These are phyloP conservation scores for Yamadazyma phyllophila DNA, from an alignment of 805 yeast species.

Conservation along the genomic window DNA sequence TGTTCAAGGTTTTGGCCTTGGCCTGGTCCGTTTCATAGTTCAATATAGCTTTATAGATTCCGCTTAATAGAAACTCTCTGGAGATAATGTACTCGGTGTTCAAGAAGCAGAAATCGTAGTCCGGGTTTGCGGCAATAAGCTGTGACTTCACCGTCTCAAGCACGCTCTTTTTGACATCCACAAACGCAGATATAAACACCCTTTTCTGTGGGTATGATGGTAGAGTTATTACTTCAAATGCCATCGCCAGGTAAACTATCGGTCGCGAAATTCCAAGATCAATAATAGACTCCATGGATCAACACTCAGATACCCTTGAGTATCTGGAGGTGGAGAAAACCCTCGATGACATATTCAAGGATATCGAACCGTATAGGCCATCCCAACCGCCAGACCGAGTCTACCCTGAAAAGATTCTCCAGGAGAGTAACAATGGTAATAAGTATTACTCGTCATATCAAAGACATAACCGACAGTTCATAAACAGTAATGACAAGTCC, in stretches of 20 bases:
- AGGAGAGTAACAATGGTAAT: constrained; percentile 26
- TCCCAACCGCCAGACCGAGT: not conserved
- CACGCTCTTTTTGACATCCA: constrained; percentile 39
- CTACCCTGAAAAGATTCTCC: constrained; percentile 37
- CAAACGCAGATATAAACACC: constrained; percentile 44
- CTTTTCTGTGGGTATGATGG: constrained; percentile 44
- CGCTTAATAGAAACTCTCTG: constrained; percentile 58
- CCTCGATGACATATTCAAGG: constrained; percentile 15
- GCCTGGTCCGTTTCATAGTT: constrained; percentile 48
- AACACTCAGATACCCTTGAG: not conserved
- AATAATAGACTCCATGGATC: not conserved
- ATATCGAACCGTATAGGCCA: constrained; percentile 9
- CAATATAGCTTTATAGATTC: constrained; percentile 57
- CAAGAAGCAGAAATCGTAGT: constrained; percentile 63
- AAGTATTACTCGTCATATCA: constrained; percentile 33
- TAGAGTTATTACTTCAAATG: constrained; percentile 16
- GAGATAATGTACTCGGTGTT: constrained; percentile 59
- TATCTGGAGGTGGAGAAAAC: not conserved
- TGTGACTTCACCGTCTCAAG: constrained; percentile 42
- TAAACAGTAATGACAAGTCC: constrained; percentile 12
- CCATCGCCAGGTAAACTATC: not conserved
- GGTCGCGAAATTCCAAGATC: not conserved
- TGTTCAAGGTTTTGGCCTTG: constrained; percentile 65
- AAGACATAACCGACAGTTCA: constrained; percentile 34
- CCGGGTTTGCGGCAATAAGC: constrained; percentile 43